Percentiles rank a stretch among this genome's conserved stretches.
Conservation (phyloP, 1,284 basidiomycete species). For the Sanghuangporus baumii region DNA sequence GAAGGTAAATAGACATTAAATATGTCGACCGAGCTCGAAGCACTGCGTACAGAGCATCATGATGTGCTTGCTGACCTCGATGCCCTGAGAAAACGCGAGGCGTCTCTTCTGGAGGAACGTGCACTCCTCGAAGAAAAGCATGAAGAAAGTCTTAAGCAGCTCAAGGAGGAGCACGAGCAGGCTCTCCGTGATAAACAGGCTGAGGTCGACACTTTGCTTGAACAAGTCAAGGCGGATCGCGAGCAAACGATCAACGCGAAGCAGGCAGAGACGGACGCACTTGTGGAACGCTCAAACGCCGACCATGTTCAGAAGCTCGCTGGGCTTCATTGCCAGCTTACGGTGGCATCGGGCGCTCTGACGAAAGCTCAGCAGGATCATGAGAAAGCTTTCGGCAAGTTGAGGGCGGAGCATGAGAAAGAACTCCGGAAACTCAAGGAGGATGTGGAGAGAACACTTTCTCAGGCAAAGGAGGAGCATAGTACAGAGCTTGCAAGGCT, state of each 20-base stretch:
- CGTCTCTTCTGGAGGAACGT: constrained; percentile 45
- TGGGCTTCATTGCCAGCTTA: constrained; percentile 40
- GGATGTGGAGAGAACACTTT: constrained; percentile 44
- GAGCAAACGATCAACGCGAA: constrained; percentile 30
- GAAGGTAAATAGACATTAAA: constrained; percentile 55
- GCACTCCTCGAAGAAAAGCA: constrained; percentile 35
- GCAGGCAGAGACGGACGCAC: constrained; percentile 19
- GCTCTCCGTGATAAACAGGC: constrained; percentile 27
- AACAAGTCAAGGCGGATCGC: constrained; percentile 25
- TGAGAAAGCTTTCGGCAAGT: constrained; percentile 43
- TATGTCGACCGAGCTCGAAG: constrained; percentile 81
- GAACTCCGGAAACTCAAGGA: constrained; percentile 41
- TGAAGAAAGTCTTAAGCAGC: constrained; percentile 7
- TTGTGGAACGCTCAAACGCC: constrained; percentile 13
- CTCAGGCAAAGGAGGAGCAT: constrained; percentile 46
- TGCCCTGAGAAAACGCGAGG: constrained; percentile 50
- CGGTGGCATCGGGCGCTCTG: constrained; percentile 36
- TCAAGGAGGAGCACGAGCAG: constrained; percentile 28
- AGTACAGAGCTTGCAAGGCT: constrained; percentile 43
- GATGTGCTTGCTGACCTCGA: constrained; percentile 48
- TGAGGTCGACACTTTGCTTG: constrained; percentile 18
- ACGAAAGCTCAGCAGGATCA: constrained; percentile 47
- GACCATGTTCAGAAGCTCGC: constrained; percentile 32
- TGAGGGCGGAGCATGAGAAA: constrained; percentile 42
- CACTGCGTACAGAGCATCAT: constrained; percentile 57